phyloP scores from a whole-genome alignment of 768 basidiomycete species.

The Mycena vulgaris region DNA sequence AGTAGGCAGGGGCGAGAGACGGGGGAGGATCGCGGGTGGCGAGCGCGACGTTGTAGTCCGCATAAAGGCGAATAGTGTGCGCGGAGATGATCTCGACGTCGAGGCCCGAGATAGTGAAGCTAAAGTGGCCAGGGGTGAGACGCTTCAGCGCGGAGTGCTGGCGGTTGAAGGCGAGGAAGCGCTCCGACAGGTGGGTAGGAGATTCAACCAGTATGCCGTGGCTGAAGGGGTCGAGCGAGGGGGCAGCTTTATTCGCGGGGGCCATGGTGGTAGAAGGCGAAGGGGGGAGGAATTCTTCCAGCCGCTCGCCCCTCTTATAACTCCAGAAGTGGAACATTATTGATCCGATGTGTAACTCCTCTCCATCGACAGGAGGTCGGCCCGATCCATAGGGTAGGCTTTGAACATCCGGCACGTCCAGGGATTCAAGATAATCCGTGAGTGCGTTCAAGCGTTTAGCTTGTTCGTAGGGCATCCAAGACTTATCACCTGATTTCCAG shows the following conservation, averaged over 20 bases:
- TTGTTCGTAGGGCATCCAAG: conserved; percentile 49
- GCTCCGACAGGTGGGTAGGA: too few relatives aligned
- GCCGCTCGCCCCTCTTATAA: too few relatives aligned
- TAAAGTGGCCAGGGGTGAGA: too few relatives aligned
- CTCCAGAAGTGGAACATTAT: background rate
- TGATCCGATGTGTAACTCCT: background rate
- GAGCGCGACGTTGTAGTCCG: conserved; percentile 10
- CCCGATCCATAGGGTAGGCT: background rate
- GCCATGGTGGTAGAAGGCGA: too few relatives aligned
- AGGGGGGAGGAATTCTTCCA: too few relatives aligned
- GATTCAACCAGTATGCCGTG: too few relatives aligned
- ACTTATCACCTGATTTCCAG: conserved; percentile 49
- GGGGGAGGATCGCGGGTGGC: background rate
- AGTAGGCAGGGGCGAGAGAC: background rate
- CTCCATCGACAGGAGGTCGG: background rate
- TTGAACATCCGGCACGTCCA: background rate
- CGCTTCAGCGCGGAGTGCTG: too few relatives aligned
- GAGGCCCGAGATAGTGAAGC: too few relatives aligned
- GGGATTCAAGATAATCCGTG: conserved; percentile 37
- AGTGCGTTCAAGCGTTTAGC: conserved; percentile 42
- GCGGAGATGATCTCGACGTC: too few relatives aligned
- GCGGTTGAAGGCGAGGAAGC: too few relatives aligned
- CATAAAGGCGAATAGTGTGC: background rate
- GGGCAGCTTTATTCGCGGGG: too few relatives aligned
- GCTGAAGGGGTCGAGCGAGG: too few relatives aligned